phyloP scores from a whole-genome alignment of 768 basidiomycete species.

The Coprinopsis cinerea region DNA sequence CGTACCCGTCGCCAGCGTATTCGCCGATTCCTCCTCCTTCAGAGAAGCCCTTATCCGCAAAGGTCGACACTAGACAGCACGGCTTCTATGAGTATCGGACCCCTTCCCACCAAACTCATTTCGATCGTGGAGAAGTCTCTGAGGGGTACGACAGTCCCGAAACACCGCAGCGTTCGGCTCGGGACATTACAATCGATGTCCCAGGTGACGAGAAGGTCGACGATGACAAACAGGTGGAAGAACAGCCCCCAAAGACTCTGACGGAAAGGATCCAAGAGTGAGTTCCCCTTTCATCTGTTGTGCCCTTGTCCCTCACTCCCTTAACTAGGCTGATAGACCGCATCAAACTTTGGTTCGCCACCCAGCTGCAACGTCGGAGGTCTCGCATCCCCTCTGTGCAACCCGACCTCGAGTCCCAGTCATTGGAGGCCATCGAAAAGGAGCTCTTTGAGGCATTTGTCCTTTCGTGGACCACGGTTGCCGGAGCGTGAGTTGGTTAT shows the following conservation, averaged over 20 bases:
- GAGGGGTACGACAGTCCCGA: background rate
- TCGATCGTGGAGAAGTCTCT: background rate
- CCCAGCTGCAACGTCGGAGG: background rate
- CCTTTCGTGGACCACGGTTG: slow-evolving; percentile 8
- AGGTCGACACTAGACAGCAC: slow-evolving; percentile 2
- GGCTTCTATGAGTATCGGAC: slow-evolving; percentile 11
- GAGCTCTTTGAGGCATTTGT: slow-evolving; percentile 2
- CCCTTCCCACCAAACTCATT: background rate
- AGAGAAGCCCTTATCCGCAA: background rate
- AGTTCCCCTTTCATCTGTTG: background rate
- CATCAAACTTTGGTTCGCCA: background rate
- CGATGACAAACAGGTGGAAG: slow-evolving; percentile 1
- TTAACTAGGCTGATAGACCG: background rate
- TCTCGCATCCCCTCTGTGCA: slow-evolving; percentile 8
- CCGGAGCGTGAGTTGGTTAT: slow-evolving; percentile 1
- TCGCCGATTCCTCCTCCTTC: slow-evolving; percentile 1
- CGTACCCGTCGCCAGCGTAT: background rate
- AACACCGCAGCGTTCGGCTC: background rate
- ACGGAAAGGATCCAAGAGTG: background rate
- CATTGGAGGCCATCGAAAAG: slow-evolving; percentile 6
- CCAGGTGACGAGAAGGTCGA: slow-evolving; percentile 2
- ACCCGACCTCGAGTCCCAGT: slow-evolving; percentile 4
- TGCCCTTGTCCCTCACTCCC: too few species aligned
- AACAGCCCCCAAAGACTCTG: background rate
- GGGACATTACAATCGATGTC: background rate